A percentile compares a stretch with the other conserved stretches of the same genome.
Evolutionary conservation across 495 filamentous ascomycete species (phyloP).

Genomic region (Neurospora hispaniola): DNA sequence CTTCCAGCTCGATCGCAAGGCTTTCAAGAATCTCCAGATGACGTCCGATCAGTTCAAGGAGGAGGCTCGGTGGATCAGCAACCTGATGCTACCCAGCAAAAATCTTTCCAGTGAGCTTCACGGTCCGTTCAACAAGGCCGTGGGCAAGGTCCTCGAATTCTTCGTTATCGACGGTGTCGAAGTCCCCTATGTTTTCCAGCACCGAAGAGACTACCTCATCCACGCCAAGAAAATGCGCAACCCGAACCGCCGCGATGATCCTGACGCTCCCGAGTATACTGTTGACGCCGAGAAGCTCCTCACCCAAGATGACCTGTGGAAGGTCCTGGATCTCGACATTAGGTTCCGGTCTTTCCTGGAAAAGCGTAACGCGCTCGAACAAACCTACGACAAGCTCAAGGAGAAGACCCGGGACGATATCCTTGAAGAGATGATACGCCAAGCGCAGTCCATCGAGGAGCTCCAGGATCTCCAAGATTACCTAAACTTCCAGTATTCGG

Average conservation of each 20-base stretch:
- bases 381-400: constrained; percentile 62
- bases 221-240: constrained; percentile 70
- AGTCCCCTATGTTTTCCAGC: constrained; percentile 95
- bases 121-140: constrained; percentile 73
- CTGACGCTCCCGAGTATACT: constrained; percentile 58
- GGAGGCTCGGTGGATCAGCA: constrained; percentile 84
- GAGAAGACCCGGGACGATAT: constrained; percentile 44
- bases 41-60: constrained; percentile 75
- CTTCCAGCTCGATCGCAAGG: constrained; percentile 82
- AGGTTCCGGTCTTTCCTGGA: constrained; percentile 86
- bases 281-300: constrained; percentile 79
- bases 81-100: constrained; percentile 79
- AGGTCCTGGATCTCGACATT: constrained; percentile 84
- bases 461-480: constrained; percentile 95
- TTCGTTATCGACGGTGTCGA: constrained; percentile 87
- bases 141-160: constrained; percentile 89
- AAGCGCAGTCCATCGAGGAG: constrained; percentile 77
- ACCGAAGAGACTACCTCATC: constrained; percentile 95
- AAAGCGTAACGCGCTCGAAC: constrained; percentile 75
- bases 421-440: constrained; percentile 68
- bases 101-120: constrained; percentile 54
- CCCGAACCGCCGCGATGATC: constrained; percentile 38
- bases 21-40: constrained; percentile 66
- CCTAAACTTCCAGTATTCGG: constrained; percentile 85
- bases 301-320: constrained; percentile 88